Evolutionary conservation across 352 stramenopile genomes (phyloP), one percentile per base, ranked within the genome.

Genomic region (Pythium grandisporangium): DNA sequence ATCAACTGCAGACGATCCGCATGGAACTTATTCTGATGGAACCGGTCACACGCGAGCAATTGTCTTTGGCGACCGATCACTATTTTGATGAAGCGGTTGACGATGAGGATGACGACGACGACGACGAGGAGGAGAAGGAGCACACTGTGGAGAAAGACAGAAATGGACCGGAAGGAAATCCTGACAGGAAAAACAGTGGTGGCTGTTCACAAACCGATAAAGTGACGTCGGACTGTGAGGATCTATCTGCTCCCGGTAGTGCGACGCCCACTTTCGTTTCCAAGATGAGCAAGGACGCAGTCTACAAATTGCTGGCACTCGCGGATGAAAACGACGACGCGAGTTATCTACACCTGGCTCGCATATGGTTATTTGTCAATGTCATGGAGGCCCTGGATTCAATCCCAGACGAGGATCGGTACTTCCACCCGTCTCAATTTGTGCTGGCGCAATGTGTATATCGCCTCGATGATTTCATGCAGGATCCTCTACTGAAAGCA

Each of bases 401-500:
- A 1, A 84, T 89, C 38, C 75, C 69, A 22, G 63, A 81, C 13
- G 73, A 89, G 45, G 78, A 92, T 44, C 66, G 75, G 26, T 92
- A 92, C 47, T 89, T 89, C 23, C 78, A 92, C 40, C 63, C 75
- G 8, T 86, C 75, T 4, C 61, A 72, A 0, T 84, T 73, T 45
- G 53, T 70, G 20, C 47, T 88, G 12, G 69, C 78, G 0, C 70
- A 64, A 23, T 58, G 66, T 5, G 60, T 87, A 30, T 81, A 83
- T 24, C 66, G 55, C 48, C 52, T 78, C 24, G 63, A 60, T 10
- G 53, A 55, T 0, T 63, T 78, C 4, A 55, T 75, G 8, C 35
- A 42, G 2, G 36, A 37, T 3, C 40, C 51, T 3, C 37, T 29
- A 10, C 27, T 24, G 3, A 43, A 51, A n/a, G 19, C 29, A 5